Evolutionary conservation across 208 protist species (phyloP).

Genomic region (Phytomonas sp.): DNA sequence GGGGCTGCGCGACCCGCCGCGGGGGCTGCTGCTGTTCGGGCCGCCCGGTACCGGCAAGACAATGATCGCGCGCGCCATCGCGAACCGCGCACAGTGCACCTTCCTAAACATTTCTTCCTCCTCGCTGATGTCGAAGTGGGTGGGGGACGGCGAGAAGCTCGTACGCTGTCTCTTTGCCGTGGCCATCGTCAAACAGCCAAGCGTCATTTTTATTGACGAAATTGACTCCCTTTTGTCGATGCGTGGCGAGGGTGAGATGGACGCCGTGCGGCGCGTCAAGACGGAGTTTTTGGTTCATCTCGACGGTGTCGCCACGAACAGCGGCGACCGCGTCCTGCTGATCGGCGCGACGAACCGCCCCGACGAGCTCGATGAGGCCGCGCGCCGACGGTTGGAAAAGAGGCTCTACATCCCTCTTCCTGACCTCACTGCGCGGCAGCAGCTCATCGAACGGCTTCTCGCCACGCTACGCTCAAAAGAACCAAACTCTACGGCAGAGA

Average conservation of each 20-base stretch:
- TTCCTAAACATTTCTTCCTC: constrained; percentile 89
- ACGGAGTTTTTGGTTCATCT: constrained; percentile 99
- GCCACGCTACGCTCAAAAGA: constrained; percentile 21
- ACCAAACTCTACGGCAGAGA: not conserved
- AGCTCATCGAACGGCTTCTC: constrained; percentile 60
- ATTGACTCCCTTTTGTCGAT: constrained; percentile 89
- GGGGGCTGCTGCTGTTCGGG: constrained; percentile 85
- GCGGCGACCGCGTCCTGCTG: constrained; percentile 74
- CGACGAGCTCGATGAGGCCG: constrained; percentile 86
- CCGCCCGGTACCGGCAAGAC: constrained; percentile 91
- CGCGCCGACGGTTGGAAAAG: constrained; percentile 84
- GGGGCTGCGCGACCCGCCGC: constrained; percentile 72
- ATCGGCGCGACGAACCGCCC: constrained; percentile 89
- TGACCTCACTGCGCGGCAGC: constrained; percentile 35
- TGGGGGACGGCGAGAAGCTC: constrained; percentile 89
- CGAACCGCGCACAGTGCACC: constrained; percentile 53
- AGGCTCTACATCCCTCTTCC: constrained; percentile 88
- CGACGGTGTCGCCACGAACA: constrained; percentile 71
- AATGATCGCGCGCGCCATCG: constrained; percentile 88
- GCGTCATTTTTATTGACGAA: constrained; percentile 92
- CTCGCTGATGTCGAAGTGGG: constrained; percentile 87
- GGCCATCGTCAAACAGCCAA: constrained; percentile 72
- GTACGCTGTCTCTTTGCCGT: constrained; percentile 87
- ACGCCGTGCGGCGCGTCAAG: constrained; percentile 94
- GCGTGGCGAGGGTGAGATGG: constrained; percentile 75